Evolutionary conservation across 331 rosid species (phyloP).

Genomic region (Quercus lobata): DNA sequence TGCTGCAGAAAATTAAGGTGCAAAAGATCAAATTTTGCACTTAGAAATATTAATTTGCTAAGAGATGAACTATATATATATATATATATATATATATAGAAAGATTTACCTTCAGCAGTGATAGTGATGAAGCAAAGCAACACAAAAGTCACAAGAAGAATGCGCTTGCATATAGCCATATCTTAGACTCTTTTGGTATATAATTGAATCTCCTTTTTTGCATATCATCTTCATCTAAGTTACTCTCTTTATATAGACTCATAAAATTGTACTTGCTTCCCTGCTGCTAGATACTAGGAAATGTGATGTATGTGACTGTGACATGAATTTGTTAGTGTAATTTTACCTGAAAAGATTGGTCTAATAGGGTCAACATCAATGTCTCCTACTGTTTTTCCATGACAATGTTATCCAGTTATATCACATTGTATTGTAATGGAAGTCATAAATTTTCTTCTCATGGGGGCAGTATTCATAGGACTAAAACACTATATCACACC

Average conservation of each 20-base stretch:
- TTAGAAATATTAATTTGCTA: neutral
- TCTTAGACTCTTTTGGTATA: neutral
- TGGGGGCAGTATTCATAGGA: neutral
- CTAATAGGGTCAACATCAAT: neutral
- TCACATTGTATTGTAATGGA: neutral
- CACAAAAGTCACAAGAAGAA: constrained; percentile 38
- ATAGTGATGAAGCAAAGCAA: constrained; percentile 42
- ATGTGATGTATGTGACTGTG: neutral
- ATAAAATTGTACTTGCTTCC: neutral
- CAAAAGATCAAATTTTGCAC: neutral
- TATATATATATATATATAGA: neutral
- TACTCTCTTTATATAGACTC: neutral
- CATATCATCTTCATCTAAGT: neutral
- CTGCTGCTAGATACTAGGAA: neutral
- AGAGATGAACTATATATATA: neutral
- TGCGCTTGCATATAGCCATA: constrained; percentile 38
- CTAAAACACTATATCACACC: too few species aligned
- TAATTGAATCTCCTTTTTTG: neutral
- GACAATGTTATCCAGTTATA: neutral
- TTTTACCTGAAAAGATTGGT: neutral
- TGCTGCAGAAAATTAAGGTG: constrained; percentile 28
- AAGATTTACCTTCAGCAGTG: constrained; percentile 37
- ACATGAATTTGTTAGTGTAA: neutral
- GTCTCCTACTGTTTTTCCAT: neutral
- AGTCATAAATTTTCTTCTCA: neutral